These are phyloP conservation scores for Mytilinidion resinicola DNA, from an alignment of 495 filamentous ascomycete species.

Conservation along the genomic window DNA sequence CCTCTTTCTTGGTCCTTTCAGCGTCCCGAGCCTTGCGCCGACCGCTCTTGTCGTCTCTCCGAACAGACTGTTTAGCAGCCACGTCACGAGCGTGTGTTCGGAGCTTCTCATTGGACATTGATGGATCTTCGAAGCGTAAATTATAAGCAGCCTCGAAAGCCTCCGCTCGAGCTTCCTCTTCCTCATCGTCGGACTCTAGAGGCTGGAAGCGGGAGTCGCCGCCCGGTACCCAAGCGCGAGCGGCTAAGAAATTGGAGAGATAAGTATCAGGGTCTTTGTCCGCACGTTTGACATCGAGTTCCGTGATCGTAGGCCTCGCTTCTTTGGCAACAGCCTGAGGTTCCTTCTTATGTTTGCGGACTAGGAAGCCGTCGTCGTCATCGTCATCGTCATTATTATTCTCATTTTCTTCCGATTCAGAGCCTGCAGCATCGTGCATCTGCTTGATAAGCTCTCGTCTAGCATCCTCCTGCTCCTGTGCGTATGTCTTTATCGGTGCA, in stretches of 20 bases:
- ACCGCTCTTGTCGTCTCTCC: constrained; percentile 69
- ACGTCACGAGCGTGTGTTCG: constrained; percentile 83
- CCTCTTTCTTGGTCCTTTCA: constrained; percentile 69
- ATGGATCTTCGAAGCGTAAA: constrained; percentile 88
- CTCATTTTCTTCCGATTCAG: constrained; percentile 11
- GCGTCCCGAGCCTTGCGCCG: constrained; percentile 71
- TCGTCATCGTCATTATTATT: constrained; percentile 32
- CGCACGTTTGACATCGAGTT: constrained; percentile 63
- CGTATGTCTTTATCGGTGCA: constrained; percentile 59
- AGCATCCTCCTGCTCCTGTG: constrained; percentile 76
- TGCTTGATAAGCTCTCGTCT: constrained; percentile 69
- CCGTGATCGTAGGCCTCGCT: constrained; percentile 40
- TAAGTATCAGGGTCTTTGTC: constrained; percentile 88
- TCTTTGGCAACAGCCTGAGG: constrained; percentile 5
- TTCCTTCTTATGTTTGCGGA: constrained; percentile 27
- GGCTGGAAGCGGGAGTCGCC: constrained; percentile 55
- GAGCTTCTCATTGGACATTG: constrained; percentile 72
- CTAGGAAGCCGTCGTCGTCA: constrained; percentile 66
- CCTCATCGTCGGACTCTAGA: constrained; percentile 88
- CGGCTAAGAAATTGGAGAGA: constrained; percentile 79
- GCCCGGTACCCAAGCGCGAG: constrained; percentile 79
- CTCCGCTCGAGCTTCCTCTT: constrained; percentile 75
- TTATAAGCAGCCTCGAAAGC: constrained; percentile 92
- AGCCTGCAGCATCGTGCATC: constrained; percentile 64
- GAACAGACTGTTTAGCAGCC: constrained; percentile 69